Evolutionary conservation across 1,139 yeast species (phyloP).

Genomic region (Nakaseomyces sp.): DNA sequence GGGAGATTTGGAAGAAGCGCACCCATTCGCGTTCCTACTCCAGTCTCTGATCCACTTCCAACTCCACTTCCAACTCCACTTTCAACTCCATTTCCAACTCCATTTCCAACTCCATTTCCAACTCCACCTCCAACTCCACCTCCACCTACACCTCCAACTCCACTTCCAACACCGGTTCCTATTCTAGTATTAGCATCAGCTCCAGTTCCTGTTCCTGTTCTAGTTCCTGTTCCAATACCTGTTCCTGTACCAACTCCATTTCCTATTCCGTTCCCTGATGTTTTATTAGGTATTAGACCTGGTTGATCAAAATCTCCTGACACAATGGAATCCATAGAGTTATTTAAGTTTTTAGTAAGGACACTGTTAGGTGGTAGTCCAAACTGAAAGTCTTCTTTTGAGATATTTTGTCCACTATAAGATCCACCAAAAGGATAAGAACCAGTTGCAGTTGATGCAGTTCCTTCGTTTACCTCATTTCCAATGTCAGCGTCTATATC

Average conservation of each 20-base stretch:
- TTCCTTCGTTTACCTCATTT: not conserved
- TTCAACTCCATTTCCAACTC: not conserved
- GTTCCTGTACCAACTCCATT: not conserved
- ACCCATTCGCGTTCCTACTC: no score
- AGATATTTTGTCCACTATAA: not conserved
- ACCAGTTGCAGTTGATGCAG: no score
- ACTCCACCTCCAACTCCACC: no score
- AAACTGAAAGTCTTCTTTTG: not conserved
- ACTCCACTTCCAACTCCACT: not conserved
- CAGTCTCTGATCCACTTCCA: not conserved
- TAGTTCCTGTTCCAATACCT: not conserved
- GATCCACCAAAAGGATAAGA: not conserved
- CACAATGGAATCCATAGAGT: not conserved
- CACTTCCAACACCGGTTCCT: not conserved
- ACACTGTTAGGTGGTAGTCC: constrained; percentile 1
- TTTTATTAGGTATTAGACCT: not conserved
- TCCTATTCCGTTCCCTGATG: not conserved
- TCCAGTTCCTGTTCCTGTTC: no score
- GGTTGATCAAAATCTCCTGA: not conserved
- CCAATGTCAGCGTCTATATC: not conserved
- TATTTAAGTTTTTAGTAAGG: not conserved
- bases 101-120: not conserved
- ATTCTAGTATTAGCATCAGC: not conserved
- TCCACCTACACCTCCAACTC: not conserved
- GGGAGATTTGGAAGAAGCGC: constrained; percentile 7